Base-by-base conservation (phyloP, 1,139 yeast species). In the Zygoascus hellenicus region DNA sequence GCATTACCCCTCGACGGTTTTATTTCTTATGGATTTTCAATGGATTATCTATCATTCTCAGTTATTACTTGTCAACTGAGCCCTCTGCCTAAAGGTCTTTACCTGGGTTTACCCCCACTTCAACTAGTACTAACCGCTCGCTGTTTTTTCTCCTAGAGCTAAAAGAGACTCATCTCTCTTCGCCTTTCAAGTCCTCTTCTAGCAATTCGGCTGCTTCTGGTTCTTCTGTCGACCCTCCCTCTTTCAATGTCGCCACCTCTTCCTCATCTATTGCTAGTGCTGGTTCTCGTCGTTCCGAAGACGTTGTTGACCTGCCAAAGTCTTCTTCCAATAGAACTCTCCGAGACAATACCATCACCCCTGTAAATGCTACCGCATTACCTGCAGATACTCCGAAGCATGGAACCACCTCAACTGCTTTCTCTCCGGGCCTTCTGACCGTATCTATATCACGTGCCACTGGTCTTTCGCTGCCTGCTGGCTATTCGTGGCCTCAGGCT, bases 401-500 rank as follows among this genome's bases (percentile, higher is more conserved):
- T n/a, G 49, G 50, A 10, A 48, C 57, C 14, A 47, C 61, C 9
- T 61, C 68, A 2, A 61, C 66, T 0, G 58, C 69, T 2, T 63
- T 71, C 46, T 69, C 69, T 40, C 92, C 94, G 0, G 95, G 94
- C 0, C 65, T 84, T 28, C 70, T 85, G 47, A 81, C 86, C 0
- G 83, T 85, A 26, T 81, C 83, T 54, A 74, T 85, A 30, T 81
- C 83, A 60, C 74, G 76, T 34, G 83, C 87, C 6, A 70, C 74
- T 48, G 75, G 79, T 47, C 68, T 84, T 49, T 73, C 75, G 47
- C 70, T 85, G 39, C 94, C 95, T 4, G 79, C 81, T 33, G 74
- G 73, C 11, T 43, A 48, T 37, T 30, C 45, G 2, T 52, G 55
- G 52, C 54, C 58, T n/a, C 49, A 50, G 17, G 50, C 54, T n/a